phyloP scores from a whole-genome alignment of 306 rosid species.

The Malus orientalis region DNA sequence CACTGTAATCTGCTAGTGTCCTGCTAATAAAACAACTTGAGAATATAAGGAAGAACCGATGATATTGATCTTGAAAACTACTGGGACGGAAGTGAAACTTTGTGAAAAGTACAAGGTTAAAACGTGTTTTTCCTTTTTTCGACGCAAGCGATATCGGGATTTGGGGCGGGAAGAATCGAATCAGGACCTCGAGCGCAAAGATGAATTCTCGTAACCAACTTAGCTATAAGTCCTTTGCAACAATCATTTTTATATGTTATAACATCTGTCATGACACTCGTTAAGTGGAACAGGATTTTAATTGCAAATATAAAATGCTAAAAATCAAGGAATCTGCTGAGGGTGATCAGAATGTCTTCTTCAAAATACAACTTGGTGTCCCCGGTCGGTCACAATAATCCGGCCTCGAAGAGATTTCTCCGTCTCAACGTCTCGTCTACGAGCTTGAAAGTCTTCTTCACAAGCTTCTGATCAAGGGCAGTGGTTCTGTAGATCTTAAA shows the following conservation, averaged over 20 bases:
- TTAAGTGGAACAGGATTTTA: constrained; percentile 39
- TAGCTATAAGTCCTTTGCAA: background rate
- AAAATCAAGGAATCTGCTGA: constrained; percentile 50
- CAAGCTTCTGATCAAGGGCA: constrained; percentile 96
- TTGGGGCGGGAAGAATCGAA: too few species aligned
- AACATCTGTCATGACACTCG: constrained; percentile 15
- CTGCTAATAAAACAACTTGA: background rate
- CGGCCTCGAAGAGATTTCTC: constrained; percentile 91
- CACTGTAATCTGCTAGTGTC: background rate
- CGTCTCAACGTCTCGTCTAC: constrained; percentile 92
- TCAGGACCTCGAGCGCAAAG: background rate
- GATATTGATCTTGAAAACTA: too few species aligned
- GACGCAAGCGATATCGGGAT: too few species aligned
- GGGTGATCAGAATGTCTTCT: constrained; percentile 38
- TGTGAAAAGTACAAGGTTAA: too few species aligned
- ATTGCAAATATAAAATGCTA: constrained; percentile 31
- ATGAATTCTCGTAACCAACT: background rate
- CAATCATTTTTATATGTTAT: background rate
- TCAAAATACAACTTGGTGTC: constrained; percentile 1
- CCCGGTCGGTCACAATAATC: constrained; percentile 71
- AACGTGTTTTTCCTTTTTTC: too few species aligned
- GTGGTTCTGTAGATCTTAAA: constrained; percentile 91
- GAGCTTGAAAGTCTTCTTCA: constrained; percentile 97
- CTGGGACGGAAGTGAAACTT: too few species aligned
- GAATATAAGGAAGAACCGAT: background rate